These are phyloP conservation scores for Talaromyces sp. DNA, from an alignment of 2,329 filamentous ascomycete genomes.

Conservation along the genomic window DNA sequence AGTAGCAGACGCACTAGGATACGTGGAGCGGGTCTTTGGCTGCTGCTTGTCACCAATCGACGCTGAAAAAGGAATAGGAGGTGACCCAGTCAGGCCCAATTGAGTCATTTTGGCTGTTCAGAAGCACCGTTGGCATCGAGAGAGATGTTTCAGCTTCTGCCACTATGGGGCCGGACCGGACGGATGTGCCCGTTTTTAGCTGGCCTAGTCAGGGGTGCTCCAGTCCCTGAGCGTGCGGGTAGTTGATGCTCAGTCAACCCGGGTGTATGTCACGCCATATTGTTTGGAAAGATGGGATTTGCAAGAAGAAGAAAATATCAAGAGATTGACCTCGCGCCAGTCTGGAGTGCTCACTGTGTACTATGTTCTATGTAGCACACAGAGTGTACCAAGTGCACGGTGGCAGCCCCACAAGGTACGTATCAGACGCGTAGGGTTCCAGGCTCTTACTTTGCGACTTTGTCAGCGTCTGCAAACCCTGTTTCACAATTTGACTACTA, in stretches of 20 bases:
- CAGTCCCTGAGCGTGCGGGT: too few relatives aligned
- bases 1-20: not conserved
- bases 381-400: not conserved
- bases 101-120: not conserved
- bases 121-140: not conserved
- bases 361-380: too few relatives aligned
- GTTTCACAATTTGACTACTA: not conserved
- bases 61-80: not conserved
- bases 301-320: too few relatives aligned
- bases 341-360: too few relatives aligned
- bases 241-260: too few relatives aligned
- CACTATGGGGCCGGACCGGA: not conserved
- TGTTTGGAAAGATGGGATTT: too few relatives aligned
- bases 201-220: not conserved
- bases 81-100: not conserved
- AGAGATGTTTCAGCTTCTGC: not conserved
- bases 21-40: not conserved
- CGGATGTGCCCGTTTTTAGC: not conserved
- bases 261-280: too few relatives aligned
- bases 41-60: not conserved
- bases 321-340: too few relatives aligned
- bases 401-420: not conserved
- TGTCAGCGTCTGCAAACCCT: not conserved
- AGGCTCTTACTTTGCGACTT: not conserved
- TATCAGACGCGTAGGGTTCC: not conserved